A percentile compares a stretch with the other conserved stretches of the same genome.
Evolutionary conservation across 2,329 filamentous ascomycete species (phyloP).

Genomic region (Cladosporium sp.): DNA sequence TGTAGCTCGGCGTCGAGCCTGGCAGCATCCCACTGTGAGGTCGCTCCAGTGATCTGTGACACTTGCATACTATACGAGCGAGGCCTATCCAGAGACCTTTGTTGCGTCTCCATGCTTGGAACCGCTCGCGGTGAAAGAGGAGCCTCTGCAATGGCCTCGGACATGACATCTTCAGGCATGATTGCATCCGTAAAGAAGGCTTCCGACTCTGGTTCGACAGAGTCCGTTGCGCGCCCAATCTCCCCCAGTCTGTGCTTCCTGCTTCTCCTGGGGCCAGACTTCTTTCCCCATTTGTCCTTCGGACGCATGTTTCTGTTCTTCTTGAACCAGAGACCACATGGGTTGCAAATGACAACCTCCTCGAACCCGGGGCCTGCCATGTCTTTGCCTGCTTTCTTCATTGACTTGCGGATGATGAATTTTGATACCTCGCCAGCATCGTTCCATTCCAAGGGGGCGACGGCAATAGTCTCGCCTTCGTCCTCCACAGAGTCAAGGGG

Average conservation of each 20-base stretch:
- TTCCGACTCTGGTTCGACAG: slow-evolving; percentile 34
- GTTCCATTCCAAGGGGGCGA: slow-evolving; percentile 66
- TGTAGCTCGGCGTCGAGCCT: slow-evolving; percentile 43
- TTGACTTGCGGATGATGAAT: slow-evolving; percentile 81
- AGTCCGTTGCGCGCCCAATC: slow-evolving; percentile 29
- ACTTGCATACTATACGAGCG: slow-evolving; percentile 52
- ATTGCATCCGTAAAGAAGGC: slow-evolving; percentile 35
- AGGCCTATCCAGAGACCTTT: slow-evolving; percentile 38
- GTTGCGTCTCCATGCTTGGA: neutral
- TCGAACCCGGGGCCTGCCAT: slow-evolving; percentile 54
- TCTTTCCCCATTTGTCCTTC: slow-evolving; percentile 71
- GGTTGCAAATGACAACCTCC: slow-evolving; percentile 82
- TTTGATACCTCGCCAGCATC: slow-evolving; percentile 58
- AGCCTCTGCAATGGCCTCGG: neutral
- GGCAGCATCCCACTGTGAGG: slow-evolving; percentile 33
- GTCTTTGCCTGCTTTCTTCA: slow-evolving; percentile 50
- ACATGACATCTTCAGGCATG: slow-evolving; percentile 27
- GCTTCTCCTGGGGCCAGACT: slow-evolving; percentile 27
- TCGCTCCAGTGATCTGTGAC: slow-evolving; percentile 30
- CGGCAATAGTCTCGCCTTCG: slow-evolving; percentile 71
- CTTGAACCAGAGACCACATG: slow-evolving; percentile 91
- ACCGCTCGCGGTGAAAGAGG: neutral
- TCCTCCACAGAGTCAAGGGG: slow-evolving; percentile 71
- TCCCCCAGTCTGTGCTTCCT: slow-evolving; percentile 30
- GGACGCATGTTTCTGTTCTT: slow-evolving; percentile 87